Evolutionary conservation across 2,329 filamentous ascomycete genomes (phyloP).

Genomic region (Fonsecaea monophora): DNA sequence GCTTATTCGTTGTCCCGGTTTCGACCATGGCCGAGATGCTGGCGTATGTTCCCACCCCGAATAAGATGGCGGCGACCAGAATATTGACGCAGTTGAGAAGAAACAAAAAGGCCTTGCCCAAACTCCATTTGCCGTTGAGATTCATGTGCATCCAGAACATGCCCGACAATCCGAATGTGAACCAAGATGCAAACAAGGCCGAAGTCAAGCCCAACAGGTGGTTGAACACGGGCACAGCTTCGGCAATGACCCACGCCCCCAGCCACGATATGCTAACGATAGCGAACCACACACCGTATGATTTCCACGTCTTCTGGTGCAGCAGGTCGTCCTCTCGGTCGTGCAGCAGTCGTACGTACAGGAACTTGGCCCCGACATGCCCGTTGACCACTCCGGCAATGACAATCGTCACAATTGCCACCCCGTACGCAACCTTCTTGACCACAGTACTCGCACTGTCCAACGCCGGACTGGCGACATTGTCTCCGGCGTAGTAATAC

Average conservation of each 20-base stretch:
- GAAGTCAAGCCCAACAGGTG: conserved; percentile 69
- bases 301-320: conserved; percentile 58
- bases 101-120: conserved; percentile 22
- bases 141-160: conserved; percentile 44
- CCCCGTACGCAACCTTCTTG: conserved; percentile 70
- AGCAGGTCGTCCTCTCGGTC: conserved; percentile 57
- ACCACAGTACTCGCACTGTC: conserved; percentile 65
- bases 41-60: conserved; percentile 41
- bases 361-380: conserved; percentile 69
- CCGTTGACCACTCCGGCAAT: conserved; percentile 75
- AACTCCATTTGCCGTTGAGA: conserved; percentile 47
- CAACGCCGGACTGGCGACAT: conserved; percentile 70
- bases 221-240: conserved; percentile 73
- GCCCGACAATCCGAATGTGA: conserved; percentile 57
- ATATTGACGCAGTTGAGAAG: conserved; percentile 33
- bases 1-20: conserved; percentile 27
- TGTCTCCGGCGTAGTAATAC: conserved; percentile 69
- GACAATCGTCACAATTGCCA: conserved; percentile 74
- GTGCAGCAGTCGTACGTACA: conserved; percentile 69
- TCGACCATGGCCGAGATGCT: conserved; percentile 39
- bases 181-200: conserved; percentile 71
- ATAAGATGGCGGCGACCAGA: conserved; percentile 34
- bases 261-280: conserved; percentile 65
- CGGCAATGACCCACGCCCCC: conserved; percentile 70
- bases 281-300: conserved; percentile 64